Evolutionary conservation across 2,329 filamentous ascomycete species (phyloP), one percentile per base, ranked within the genome.

Genomic region (Fusarium acutatum): DNA sequence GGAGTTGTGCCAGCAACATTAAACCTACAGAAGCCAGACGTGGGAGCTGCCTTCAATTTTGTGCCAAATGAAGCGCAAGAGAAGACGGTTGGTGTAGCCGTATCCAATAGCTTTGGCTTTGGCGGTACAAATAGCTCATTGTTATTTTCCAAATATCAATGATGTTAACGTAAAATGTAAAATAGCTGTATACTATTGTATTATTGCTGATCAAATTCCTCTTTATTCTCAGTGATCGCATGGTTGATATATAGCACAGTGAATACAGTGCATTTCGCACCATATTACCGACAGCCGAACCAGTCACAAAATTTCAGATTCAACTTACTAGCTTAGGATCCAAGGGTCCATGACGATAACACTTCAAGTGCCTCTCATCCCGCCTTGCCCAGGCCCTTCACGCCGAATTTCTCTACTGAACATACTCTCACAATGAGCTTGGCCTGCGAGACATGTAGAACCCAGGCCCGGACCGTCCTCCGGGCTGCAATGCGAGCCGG

Each of bases 71-170:
- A 85, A 50, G 88, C 94, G 2, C 95, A 98, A 81, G 82, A 92
- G 59, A 91, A 90, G 73, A 80, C 86, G 6, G 89, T 98, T 17
- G 84, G 90, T 64, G 92, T 96, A 28, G 94, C 93, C 10, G 78
- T 99, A 65, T 96, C 94, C 7, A 99, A 99, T 79, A 98, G 96
- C 80, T 99, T 99, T 83, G 96, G 96, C 0, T 99, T 99, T 84
- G 96, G 96, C 17, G 96, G 96, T 22, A 98, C 96, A 3, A 99
- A 99, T 84, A 95, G 96, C 46, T 95, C 91, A 60, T 84, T 99
- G 41, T 95, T 95, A 59, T 96, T 98, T 77, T 88, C 88, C 13
- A 80, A 75, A 35, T 64, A 80, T 49, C 38, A 34, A 59, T 74
- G 47, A 59, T 32, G 2, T 3, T 11, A 26, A 35, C 4, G 6